Percentiles rank a stretch among this genome's conserved stretches.
Evolutionary conservation across 805 yeast genomes (phyloP).

Genomic region (Isabelozyma rhagii): DNA sequence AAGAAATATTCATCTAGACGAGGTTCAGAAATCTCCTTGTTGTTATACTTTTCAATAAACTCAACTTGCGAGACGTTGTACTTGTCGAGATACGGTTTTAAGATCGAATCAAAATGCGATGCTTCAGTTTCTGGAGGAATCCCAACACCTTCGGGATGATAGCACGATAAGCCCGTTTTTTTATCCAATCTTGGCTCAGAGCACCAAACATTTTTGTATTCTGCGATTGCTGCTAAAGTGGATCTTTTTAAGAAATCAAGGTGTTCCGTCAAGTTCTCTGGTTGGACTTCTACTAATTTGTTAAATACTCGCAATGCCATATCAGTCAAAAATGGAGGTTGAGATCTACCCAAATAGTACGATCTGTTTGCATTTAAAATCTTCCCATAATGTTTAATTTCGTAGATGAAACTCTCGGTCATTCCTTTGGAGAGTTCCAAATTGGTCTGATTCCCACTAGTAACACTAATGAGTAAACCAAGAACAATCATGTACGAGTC

Average conservation of each 20-base stretch:
- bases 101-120: conserved; percentile 74
- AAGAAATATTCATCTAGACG: conserved; percentile 82
- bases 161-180: conserved; percentile 77
- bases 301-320: conserved; percentile 73
- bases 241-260: conserved; percentile 64
- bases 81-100: conserved; percentile 67
- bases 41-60: conserved; percentile 61
- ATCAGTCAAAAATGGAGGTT: conserved; percentile 95
- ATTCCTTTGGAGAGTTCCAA: conserved; percentile 78
- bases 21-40: conserved; percentile 65
- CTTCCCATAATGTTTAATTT: conserved; percentile 86
- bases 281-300: conserved; percentile 47
- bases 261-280: conserved; percentile 37
- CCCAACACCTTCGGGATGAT: conserved; percentile 88
- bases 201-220: conserved; percentile 80
- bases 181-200: conserved; percentile 69
- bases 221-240: conserved; percentile 76
- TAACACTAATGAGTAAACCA: conserved; percentile 66
- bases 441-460: conserved; percentile 34
- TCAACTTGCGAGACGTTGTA: conserved; percentile 58
- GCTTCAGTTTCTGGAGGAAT: conserved; percentile 96
- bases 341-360: conserved; percentile 87
- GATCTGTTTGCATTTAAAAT: conserved; percentile 91
- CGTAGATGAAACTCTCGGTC: conserved; percentile 90
- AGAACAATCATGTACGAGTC: conserved; percentile 91